phyloP scores from a whole-genome alignment of 2,329 filamentous ascomycete species.

The Penicillium sp. region DNA sequence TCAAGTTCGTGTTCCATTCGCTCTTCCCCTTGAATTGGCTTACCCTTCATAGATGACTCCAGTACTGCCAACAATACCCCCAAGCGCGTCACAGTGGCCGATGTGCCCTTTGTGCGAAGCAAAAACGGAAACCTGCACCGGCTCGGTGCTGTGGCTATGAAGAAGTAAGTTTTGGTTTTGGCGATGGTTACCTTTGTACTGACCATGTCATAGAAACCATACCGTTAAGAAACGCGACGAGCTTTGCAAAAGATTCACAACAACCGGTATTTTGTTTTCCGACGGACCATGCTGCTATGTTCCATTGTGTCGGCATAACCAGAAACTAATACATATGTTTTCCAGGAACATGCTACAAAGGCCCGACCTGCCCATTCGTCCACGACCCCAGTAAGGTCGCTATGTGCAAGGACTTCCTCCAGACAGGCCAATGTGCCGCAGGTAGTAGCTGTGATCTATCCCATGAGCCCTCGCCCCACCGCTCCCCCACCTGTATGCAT shows the following conservation, averaged over 20 bases:
- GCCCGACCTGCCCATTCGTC: constrained; percentile 72
- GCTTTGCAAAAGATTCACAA: constrained; percentile 65
- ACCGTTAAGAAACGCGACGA: constrained; percentile 66
- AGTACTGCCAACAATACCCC: constrained; percentile 67
- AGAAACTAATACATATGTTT: constrained; percentile 34
- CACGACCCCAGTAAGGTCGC: constrained; percentile 87
- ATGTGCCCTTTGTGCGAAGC: constrained; percentile 79
- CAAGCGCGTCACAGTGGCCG: constrained; percentile 68
- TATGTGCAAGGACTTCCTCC: constrained; percentile 82
- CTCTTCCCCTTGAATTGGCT: constrained; percentile 42
- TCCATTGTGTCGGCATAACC: not conserved
- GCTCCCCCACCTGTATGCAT: constrained; percentile 84
- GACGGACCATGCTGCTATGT: constrained; percentile 16
- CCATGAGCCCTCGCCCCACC: constrained; percentile 77
- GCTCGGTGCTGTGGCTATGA: constrained; percentile 69
- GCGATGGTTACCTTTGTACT: constrained; percentile 14
- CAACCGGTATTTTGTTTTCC: constrained; percentile 48
- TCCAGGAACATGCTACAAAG: constrained; percentile 80
- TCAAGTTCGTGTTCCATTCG: constrained; percentile 56
- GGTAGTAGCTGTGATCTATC: constrained; percentile 85
- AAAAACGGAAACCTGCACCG: constrained; percentile 85
- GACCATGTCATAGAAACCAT: constrained; percentile 33
- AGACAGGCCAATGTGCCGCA: constrained; percentile 71
- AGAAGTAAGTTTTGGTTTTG: constrained; percentile 57
- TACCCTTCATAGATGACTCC: constrained; percentile 50